A percentile compares a stretch with the other conserved stretches of the same genome.
These are phyloP conservation scores for Kokia cookei DNA, from an alignment of 441 rosid genomes.

Conservation along the genomic window DNA sequence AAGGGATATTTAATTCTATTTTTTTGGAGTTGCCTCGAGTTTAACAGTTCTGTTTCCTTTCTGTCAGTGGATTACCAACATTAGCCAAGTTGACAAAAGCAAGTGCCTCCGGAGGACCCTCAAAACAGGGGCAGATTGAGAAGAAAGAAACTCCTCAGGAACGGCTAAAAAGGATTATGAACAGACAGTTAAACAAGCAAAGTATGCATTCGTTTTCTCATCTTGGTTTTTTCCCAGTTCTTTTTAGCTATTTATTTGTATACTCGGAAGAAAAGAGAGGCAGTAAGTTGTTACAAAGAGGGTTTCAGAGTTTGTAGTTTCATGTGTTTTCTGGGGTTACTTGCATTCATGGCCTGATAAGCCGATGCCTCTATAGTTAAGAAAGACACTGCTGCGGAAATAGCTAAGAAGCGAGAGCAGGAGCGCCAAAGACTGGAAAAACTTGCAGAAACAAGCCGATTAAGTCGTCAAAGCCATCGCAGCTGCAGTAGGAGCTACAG, in stretches of 20 bases:
- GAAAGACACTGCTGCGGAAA: slow-evolving; percentile 91
- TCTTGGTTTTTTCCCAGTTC: neutral
- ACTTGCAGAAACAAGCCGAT: slow-evolving; percentile 79
- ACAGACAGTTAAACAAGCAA: slow-evolving; percentile 82
- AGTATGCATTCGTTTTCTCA: slow-evolving; percentile 32
- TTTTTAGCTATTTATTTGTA: neutral
- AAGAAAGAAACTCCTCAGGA: slow-evolving; percentile 98
- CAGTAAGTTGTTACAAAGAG: neutral
- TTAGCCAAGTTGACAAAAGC: slow-evolving; percentile 76
- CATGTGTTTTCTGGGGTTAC: neutral
- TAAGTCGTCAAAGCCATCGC: slow-evolving; percentile 56
- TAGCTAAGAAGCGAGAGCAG: slow-evolving; percentile 88
- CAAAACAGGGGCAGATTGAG: slow-evolving; percentile 56
- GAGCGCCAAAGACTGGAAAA: slow-evolving; percentile 85
- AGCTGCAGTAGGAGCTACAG: slow-evolving; percentile 83
- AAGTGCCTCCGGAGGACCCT: slow-evolving; percentile 41
- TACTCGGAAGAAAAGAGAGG: neutral
- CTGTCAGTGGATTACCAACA: slow-evolving; percentile 56
- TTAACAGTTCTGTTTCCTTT: slow-evolving; percentile 5
- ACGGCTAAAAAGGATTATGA: slow-evolving; percentile 95
- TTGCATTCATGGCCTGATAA: slow-evolving; percentile 1
- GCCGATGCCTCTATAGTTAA: slow-evolving; percentile 49
- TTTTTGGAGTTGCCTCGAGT: neutral
- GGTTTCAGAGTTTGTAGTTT: neutral
- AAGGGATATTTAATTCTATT: neutral